Evolutionary conservation across 108 stramenopile genomes (phyloP).

Genomic region (Cyclotella baltica): DNA sequence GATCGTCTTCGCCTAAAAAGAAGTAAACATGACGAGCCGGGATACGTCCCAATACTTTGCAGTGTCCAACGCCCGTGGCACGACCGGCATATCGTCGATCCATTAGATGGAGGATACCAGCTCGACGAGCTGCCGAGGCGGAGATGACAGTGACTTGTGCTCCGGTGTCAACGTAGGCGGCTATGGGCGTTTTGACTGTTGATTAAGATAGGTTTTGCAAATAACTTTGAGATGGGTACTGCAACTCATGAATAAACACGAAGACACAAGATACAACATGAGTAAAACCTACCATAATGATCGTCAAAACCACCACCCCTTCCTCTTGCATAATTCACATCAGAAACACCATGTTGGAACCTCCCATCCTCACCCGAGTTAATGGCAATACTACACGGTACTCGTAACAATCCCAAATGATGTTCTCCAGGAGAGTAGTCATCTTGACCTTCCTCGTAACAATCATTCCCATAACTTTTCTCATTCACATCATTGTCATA

Average conservation of each 20-base stretch:
- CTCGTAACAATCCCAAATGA: slow-evolving; percentile 32
- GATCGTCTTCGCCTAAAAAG: slow-evolving; percentile 34
- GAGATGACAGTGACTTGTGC: slow-evolving; percentile 73
- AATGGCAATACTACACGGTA: slow-evolving; percentile 45
- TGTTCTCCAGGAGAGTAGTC: slow-evolving; percentile 23
- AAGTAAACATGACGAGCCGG: slow-evolving; percentile 60
- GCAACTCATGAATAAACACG: too few species aligned
- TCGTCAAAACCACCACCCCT: not conserved
- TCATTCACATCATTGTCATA: slow-evolving; percentile 3
- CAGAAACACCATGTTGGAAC: not conserved
- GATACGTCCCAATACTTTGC: slow-evolving; percentile 64
- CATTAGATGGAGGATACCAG: slow-evolving; percentile 62
- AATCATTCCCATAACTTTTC: not conserved
- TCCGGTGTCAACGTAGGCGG: slow-evolving; percentile 71
- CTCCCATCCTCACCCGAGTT: slow-evolving; percentile 36
- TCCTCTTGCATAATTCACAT: not conserved
- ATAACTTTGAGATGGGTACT: too few species aligned
- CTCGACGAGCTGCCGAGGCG: slow-evolving; percentile 49
- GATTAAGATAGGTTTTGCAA: not conserved
- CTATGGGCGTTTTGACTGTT: slow-evolving; percentile 44
- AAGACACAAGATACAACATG: too few species aligned
- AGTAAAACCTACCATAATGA: slow-evolving; percentile 22
- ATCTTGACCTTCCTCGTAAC: slow-evolving; percentile 39
- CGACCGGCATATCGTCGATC: slow-evolving; percentile 74
- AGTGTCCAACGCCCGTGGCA: slow-evolving; percentile 70